These are phyloP conservation scores for Cordyceps fumosorosea DNA, from an alignment of 2,329 filamentous ascomycete genomes.

Conservation along the genomic window DNA sequence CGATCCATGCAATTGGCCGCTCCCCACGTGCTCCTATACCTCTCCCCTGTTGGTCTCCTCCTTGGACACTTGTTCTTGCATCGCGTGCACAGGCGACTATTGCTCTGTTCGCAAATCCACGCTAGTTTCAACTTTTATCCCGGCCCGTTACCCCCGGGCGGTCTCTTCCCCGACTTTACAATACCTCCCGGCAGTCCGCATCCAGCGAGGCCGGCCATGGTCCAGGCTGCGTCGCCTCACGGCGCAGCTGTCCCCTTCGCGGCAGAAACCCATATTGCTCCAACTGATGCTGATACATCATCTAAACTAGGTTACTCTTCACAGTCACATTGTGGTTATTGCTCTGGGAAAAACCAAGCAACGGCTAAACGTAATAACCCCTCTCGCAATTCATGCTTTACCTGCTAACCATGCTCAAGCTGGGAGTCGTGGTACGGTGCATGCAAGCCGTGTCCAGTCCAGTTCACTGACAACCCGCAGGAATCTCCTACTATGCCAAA, in stretches of 20 bases:
- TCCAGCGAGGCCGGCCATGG: neutral
- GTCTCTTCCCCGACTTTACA: neutral
- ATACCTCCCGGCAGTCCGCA: neutral
- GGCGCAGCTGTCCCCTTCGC: neutral
- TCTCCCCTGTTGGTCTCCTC: neutral
- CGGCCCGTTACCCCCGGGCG: neutral
- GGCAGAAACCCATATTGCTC: neutral
- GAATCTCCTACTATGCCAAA: conserved; percentile 65
- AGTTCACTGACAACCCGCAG: conserved; percentile 32
- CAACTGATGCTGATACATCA: neutral
- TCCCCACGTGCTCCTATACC: conserved; percentile 2
- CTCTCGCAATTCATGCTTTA: neutral
- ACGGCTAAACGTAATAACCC: conserved; percentile 40
- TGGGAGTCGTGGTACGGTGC: neutral
- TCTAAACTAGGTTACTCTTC: conserved; percentile 40
- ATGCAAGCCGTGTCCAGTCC: neutral
- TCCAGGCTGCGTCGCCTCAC: neutral
- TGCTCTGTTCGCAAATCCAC: neutral
- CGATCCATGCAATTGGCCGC: neutral
- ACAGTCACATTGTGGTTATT: conserved; percentile 48
- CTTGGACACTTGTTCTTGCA: neutral
- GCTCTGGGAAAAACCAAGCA: conserved; percentile 40
- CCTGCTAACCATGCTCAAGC: conserved; percentile 4
- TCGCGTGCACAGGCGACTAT: neutral
- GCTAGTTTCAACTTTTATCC: neutral